Evolutionary conservation across 805 yeast species (phyloP), one percentile per base, ranked within the genome.

Genomic region (Grigorovia transvaalensis): DNA sequence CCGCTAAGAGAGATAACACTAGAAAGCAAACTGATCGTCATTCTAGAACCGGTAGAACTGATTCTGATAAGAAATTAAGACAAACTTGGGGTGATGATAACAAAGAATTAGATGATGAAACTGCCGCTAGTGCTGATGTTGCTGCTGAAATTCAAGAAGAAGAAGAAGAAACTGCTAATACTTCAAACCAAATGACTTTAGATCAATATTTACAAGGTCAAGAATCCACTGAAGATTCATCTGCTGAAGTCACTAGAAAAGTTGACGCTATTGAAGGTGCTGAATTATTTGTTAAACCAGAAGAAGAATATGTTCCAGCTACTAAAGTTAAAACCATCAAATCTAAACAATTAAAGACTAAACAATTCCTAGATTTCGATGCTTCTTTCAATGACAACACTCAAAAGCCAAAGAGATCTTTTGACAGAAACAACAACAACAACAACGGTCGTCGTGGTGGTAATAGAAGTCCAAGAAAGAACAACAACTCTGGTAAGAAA

Each of bases 21-120:
- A 69, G 72, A 66, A 67, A 64, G 61, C 54, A 74, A 71, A 60
- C 69, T 58, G 98, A 91, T 81, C 93, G 95, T 74, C 93, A 82
- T 68, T 81, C 91, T 60, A 86, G 85, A 78, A 68, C 87, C 59
- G 88, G 84, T 67, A 87, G 85, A 78, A 71, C 81, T 65, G 96
- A 89, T 76, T 76, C 96, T 62, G 80, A 78, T 62, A 90, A 88
- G 84, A 83, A 85, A 72, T 78, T 84, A 66, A 80, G 77, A 71
- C 84, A 82, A 74, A 90, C 89, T 60, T 88, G 96, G 91, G 95
- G 96, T 68, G 88, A 83, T 68, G 81, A 84, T 72, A 74, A 74
- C 61, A 79, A 76, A 69, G 85, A 81, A 77, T 77, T 74, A 66
- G 84, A 77, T 59, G 85, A 76, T 59, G 88, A 82, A 70, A 61